phyloP scores from a whole-genome alignment of 2,329 filamentous ascomycete genomes.

The Cladorrhinum sp. region DNA sequence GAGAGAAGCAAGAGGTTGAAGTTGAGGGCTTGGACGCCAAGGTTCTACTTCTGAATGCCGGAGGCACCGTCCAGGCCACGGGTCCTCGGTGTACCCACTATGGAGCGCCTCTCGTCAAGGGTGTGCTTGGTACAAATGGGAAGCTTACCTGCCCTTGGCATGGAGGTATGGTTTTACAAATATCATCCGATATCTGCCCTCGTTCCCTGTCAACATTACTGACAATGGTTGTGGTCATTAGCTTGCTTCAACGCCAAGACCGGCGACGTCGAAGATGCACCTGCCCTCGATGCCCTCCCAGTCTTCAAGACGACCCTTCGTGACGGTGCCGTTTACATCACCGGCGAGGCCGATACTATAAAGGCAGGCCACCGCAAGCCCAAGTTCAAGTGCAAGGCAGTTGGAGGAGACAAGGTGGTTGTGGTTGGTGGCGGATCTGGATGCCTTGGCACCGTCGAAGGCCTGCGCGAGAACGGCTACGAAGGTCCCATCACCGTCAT shows the following conservation, averaged over 20 bases:
- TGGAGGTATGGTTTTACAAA: constrained; percentile 58
- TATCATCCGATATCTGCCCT: not conserved
- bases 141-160: constrained; percentile 94
- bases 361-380: constrained; percentile 72
- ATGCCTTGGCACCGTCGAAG: constrained; percentile 76
- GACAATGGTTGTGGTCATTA: constrained; percentile 34
- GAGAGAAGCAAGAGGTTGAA: constrained; percentile 84
- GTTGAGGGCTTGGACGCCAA: constrained; percentile 90
- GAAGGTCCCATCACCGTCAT: constrained; percentile 78
- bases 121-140: constrained; percentile 77
- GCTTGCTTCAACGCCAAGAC: constrained; percentile 90
- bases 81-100: constrained; percentile 88
- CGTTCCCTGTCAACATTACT: constrained; percentile 9
- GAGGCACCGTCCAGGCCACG: constrained; percentile 72
- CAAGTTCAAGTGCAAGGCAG: constrained; percentile 65
- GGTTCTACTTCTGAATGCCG: constrained; percentile 78
- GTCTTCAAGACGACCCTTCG: constrained; percentile 79
- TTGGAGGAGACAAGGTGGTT: constrained; percentile 65
- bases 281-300: constrained; percentile 80
- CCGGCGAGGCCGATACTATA: constrained; percentile 73
- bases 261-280: constrained; percentile 93
- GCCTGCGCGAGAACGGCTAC: constrained; percentile 77
- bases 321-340: constrained; percentile 80
- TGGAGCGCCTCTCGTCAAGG: constrained; percentile 83
- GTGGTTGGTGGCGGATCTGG: constrained; percentile 87